phyloP scores from a whole-genome alignment of 768 basidiomycete species.

The Rhodotorula kratochvilovae region DNA sequence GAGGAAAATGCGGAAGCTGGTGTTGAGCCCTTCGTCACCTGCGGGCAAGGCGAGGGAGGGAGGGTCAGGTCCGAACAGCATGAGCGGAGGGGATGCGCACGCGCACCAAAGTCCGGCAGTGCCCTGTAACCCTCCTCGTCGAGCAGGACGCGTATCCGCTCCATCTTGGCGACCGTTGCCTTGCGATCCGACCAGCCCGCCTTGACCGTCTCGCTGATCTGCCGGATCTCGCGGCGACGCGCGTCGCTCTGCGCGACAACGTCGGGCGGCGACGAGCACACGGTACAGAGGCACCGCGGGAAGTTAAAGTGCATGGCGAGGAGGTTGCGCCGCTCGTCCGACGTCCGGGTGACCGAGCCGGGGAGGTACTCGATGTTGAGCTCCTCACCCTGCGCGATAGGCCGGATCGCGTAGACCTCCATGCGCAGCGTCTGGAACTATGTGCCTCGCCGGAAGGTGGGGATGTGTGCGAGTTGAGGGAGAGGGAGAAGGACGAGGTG shows the following conservation, averaged over 20 bases:
- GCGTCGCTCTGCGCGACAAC: conserved; percentile 14
- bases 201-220: conserved; percentile 1
- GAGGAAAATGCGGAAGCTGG: conserved; percentile 9
- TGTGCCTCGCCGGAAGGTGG: too few relatives aligned
- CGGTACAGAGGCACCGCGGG: conserved; percentile 18
- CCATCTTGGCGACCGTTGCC: conserved; percentile 17
- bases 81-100: too few relatives aligned
- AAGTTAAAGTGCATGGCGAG: conserved; percentile 25
- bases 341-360: conserved; percentile 9
- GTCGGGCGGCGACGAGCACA: conserved; percentile 10
- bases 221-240: conserved; percentile 25
- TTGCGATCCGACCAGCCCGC: conserved; percentile 15
- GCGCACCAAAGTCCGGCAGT: conserved; percentile 30
- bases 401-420: conserved; percentile 33
- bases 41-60: background rate
- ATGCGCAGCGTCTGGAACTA: conserved; percentile 36
- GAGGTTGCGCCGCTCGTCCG: conserved; percentile 17
- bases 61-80: background rate
- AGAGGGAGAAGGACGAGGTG: background rate
- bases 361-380: conserved; percentile 40
- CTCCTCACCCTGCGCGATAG: conserved; percentile 18
- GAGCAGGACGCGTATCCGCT: conserved; percentile 16
- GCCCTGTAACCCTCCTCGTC: conserved; percentile 26
- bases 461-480: too few relatives aligned
- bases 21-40: conserved; percentile 12